Evolutionary conservation across 2,329 filamentous ascomycete genomes (phyloP), one percentile per base, ranked within the genome.

Genomic region (Talaromyces sp.): DNA sequence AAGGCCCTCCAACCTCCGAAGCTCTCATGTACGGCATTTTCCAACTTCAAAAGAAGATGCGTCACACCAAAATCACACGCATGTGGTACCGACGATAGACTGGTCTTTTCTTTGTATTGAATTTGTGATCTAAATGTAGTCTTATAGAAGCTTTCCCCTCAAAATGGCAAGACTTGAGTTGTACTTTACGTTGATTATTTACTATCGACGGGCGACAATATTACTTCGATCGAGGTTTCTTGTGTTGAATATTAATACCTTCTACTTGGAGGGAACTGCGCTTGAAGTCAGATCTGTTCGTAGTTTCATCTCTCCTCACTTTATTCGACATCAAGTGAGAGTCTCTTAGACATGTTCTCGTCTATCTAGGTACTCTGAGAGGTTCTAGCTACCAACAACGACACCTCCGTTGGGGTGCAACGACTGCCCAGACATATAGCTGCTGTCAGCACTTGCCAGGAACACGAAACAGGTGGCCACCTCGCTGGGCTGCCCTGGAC

Each of bases 381-480:
- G 19, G 29, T 36, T 63, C 61, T 63, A 82, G 11, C 78, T 77
- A 69, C 85, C 85, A 31, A 87, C 81, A 67, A 86, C 77, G 40
- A 81, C 78, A 49, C 85, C 85, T n/a, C 85, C 85, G 70, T 89
- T 89, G 38, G 85, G 82, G 73, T 90, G 87, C 60, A 90, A 79
- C n/a, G 81, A 83, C 80, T 94, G 91, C 1, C 92, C 91, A 62
- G 86, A 89, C 54, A 95, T 87, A 67, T 87, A 88, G 58, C 86
- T 88, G 73, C 89, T 91, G 74, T 95, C 91, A 66, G 84, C 81
- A 61, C 87, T 89, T 0, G 91, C 91, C 69, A 96, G 80, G 77
- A 95, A 95, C 3, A 95, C 91, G 65, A 93, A 90, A 72, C 89
- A 92, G 0, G 90, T 89, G 0, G 91, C 91, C 68, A 95, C 89